Evolutionary conservation across 331 rosid species (phyloP), one percentile per base, ranked within the genome.

Genomic region (Prunus yedoensis): DNA sequence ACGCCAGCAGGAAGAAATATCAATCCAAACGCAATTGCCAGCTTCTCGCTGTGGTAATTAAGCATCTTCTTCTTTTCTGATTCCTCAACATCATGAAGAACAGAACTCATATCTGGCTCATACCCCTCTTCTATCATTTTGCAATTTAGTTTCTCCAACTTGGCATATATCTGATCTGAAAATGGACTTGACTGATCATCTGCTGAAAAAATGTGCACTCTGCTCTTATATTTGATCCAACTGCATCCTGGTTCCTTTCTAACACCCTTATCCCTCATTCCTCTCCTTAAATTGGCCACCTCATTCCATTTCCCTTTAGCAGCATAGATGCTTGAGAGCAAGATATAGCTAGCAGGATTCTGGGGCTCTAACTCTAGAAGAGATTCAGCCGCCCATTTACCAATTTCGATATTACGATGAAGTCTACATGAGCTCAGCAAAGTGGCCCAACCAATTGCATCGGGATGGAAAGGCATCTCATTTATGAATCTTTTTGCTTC

Each of bases 181-280:
- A 78, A 89, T 68, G 93, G 93, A 76, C 77, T 87, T 59, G 91
- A 90, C 60, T 72, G 76, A 77, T 92, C 93, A 79, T 90, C 96
- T 21, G 97, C 93, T 11, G 96, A 88, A 83, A 92, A 92, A 76
- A 92, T 80, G 63, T 90, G 83, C 71, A 92, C 92, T 82, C 20
- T 78, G 70, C 86, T 89, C 78, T 90, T 90, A 85, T 87, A 90
- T 83, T 92, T 92, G 68, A 90, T 92, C 97, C 97, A 90, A 81
- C 96, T 93, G 79, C 89, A 90, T 70, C 97, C 96, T 0, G 93
- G 97, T 74, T 93, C 96, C 84, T 90, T 93, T 82, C 82, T 87
- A 78, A 86, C 83, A 68, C 91, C 91, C 82, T 82, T 85, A 14
- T 82, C 91, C 77, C 93, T 89, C 96, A 93, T 90, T 65, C 83